Base-by-base conservation (phyloP, 164 flowering plant species). In the Aristolochia contorta region DNA sequence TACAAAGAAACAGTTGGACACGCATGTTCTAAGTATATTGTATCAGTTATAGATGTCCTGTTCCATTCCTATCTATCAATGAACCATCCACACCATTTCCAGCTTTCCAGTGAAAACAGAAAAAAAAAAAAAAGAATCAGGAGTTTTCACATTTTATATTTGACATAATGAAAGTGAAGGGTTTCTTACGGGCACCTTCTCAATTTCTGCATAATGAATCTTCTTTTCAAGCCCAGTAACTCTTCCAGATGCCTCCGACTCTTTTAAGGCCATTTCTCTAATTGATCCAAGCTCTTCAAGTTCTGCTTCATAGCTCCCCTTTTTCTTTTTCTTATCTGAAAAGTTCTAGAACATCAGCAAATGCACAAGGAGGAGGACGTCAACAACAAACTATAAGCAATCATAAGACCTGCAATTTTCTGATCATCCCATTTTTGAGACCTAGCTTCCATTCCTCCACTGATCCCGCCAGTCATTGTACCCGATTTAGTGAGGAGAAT, bases 381-480 rank as follows among this genome's bases (percentile, higher is more conserved):
- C 30, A n/a, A 25, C 58, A 18, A 16, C 16, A 16, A 27, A 32
- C 20, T 10, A 53, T 53, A 33, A 22, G 12, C 23, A 23, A 18
- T 18, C 9, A 61, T 74, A 56, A 67, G 5, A 89, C 99, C 97
- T 81, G 87, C 93, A 62, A 94, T 81, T 68, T 80, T 78, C 66
- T 83, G 87, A 69, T 91, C 99, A 81, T 94, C 93, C 99, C 99
- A 94, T 64, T 89, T 77, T 25, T 87, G 89, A 57, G 93, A 89
- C 65, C 89, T 83, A 63, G 99, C 99, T 77, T 94, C 99, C 96
- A 91, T 94, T 65, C 97, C 96, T 56, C 97, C 96, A 75, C 85
- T 94, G 15, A 89, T 91, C 66, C 99, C 99, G 63, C 99, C 99
- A 75, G 97, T 94, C 97, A 94, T 94, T 63, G 97, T 94, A 55